These are phyloP conservation scores for Kingdonia uniflora DNA, from an alignment of 164 flowering plant species.

Conservation along the genomic window DNA sequence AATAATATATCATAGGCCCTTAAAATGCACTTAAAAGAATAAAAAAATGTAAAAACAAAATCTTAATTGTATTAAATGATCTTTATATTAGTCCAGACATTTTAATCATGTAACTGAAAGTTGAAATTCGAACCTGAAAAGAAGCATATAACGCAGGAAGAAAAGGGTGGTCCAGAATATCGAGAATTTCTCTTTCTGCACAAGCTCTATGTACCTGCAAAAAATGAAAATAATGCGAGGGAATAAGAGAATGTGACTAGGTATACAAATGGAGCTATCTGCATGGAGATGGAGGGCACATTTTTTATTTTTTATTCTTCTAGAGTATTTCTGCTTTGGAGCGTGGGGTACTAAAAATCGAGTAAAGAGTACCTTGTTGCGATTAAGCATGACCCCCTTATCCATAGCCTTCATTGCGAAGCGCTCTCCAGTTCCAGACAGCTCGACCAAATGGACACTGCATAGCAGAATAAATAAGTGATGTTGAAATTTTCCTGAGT, in stretches of 20 bases:
- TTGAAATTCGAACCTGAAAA: conserved; percentile 59
- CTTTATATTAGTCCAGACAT: too few relatives aligned
- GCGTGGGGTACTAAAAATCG: too few relatives aligned
- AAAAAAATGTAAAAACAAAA: too few relatives aligned
- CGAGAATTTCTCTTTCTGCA: conserved; percentile 96
- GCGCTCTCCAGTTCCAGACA: conserved; percentile 61
- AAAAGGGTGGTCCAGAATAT: conserved; percentile 93
- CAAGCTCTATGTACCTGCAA: conserved; percentile 95
- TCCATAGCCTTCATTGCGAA: conserved; percentile 99
- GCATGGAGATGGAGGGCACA: too few relatives aligned
- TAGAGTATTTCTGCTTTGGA: too few relatives aligned
- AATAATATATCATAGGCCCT: conserved; percentile 2
- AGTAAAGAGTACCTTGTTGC: conserved; percentile 65
- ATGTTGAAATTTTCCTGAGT: not conserved
- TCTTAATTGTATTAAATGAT: too few relatives aligned
- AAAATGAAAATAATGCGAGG: conserved; percentile 5
- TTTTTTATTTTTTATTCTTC: too few relatives aligned
- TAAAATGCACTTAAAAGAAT: too few relatives aligned
- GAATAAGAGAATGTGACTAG: not conserved
- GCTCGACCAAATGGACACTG: conserved; percentile 96
- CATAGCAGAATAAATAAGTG: conserved; percentile 7
- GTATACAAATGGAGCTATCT: too few relatives aligned
- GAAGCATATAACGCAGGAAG: conserved; percentile 98
- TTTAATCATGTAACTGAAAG: too few relatives aligned
- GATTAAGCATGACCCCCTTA: conserved; percentile 80